Conservation (phyloP, 805 yeast species). For the Starmerella apis region DNA sequence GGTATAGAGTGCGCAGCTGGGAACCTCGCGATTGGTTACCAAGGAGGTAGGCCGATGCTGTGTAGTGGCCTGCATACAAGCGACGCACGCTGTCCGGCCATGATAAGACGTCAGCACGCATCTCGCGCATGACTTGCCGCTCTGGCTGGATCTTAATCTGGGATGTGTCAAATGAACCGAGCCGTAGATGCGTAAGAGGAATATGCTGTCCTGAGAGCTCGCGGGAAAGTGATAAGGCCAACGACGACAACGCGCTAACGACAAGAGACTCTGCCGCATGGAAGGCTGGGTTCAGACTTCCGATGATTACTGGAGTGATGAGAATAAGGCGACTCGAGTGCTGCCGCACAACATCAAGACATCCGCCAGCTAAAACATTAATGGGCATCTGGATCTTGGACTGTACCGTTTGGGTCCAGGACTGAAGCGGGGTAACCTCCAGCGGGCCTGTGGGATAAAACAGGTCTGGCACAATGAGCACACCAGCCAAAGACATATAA, state of each 20-base stretch:
- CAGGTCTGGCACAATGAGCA: constrained; percentile 59
- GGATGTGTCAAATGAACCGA: constrained; percentile 41
- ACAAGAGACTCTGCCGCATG: constrained; percentile 53
- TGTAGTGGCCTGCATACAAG: constrained; percentile 32
- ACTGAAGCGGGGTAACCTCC: constrained; percentile 42
- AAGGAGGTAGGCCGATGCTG: constrained; percentile 29
- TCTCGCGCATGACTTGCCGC: constrained; percentile 29
- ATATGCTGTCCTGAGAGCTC: constrained; percentile 38
- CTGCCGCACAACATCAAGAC: constrained; percentile 43
- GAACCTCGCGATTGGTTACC: constrained; percentile 29
- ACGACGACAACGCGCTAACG: constrained; percentile 36
- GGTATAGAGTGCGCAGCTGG: constrained; percentile 27
- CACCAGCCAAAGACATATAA: constrained; percentile 48
- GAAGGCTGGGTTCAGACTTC: constrained; percentile 47
- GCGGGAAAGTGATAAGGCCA: constrained; percentile 36
- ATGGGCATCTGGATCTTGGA: constrained; percentile 42
- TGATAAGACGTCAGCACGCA: constrained; percentile 35
- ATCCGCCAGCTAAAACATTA: constrained; percentile 45
- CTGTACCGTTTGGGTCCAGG: constrained; percentile 43
- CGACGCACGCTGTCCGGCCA: constrained; percentile 35
- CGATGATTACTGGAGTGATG: constrained; percentile 47
- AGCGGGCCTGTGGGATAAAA: constrained; percentile 59
- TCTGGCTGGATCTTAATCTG: constrained; percentile 12
- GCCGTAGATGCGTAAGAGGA: constrained; percentile 37
- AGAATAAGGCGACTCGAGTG: constrained; percentile 41